These are phyloP conservation scores for Acer yangbiense DNA, from an alignment of 345 rosid species.

Conservation along the genomic window DNA sequence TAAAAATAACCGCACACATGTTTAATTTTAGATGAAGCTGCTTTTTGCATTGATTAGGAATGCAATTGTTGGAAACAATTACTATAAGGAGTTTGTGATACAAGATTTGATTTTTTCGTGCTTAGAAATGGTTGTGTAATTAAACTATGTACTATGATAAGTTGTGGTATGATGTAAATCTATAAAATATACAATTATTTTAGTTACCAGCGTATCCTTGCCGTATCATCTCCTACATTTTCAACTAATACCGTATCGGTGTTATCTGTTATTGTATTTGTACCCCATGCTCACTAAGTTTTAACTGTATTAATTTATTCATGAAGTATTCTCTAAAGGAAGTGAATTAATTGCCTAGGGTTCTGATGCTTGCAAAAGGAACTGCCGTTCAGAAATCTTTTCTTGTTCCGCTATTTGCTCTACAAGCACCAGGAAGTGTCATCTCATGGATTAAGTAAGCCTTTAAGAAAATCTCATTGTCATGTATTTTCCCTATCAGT, in stretches of 20 bases:
- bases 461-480: background rate
- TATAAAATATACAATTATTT: background rate
- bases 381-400: conserved; percentile 73
- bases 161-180: background rate
- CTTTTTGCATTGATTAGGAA: background rate
- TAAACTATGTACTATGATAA: background rate
- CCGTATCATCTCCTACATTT: background rate
- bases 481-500: background rate
- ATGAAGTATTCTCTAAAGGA: conserved; percentile 6
- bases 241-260: background rate
- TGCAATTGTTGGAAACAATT: background rate
- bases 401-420: conserved; percentile 75
- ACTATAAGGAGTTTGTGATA: background rate
- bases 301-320: background rate
- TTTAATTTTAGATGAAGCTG: background rate
- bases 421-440: conserved; percentile 68
- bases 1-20: too few relatives aligned
- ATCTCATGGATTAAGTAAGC: conserved; percentile 87
- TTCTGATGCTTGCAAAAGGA: conserved; percentile 71
- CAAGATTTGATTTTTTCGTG: background rate
- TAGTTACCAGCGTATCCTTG: background rate
- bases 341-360: conserved; percentile 38
- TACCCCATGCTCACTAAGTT: background rate
- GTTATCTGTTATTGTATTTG: background rate
- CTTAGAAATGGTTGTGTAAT: background rate